These are phyloP conservation scores for Eucalyptus urophylla DNA, from an alignment of 345 rosid genomes.

Conservation along the genomic window DNA sequence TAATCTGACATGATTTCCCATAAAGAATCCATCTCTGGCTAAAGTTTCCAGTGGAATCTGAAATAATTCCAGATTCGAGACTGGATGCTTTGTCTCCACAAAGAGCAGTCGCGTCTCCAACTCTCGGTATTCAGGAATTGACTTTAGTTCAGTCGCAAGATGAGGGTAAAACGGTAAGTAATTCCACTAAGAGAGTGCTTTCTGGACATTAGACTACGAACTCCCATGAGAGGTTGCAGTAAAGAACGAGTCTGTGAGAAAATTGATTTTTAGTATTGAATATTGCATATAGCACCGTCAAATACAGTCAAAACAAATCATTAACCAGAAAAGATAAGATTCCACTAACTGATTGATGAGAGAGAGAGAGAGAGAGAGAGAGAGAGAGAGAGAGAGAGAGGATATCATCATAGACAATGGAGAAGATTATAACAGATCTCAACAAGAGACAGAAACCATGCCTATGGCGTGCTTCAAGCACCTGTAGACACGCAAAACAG, in stretches of 20 bases:
- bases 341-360: background rate
- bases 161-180: background rate
- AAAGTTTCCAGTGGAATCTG: background rate
- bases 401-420: background rate
- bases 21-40: background rate
- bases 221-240: background rate
- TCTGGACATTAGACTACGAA: background rate
- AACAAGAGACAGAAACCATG: background rate
- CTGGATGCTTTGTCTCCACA: background rate
- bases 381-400: background rate
- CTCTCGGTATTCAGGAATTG: background rate
- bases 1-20: background rate
- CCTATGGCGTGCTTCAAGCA: background rate
- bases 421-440: background rate
- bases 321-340: background rate
- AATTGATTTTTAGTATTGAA: background rate
- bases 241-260: background rate
- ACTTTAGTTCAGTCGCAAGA: background rate
- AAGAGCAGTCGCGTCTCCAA: background rate
- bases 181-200: background rate
- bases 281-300: background rate
- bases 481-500: background rate
- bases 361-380: background rate
- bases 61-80: background rate
- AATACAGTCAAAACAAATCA: background rate